These are phyloP conservation scores for Andalucia godoyi DNA, from an alignment of 78 protist genomes.

Conservation along the genomic window DNA sequence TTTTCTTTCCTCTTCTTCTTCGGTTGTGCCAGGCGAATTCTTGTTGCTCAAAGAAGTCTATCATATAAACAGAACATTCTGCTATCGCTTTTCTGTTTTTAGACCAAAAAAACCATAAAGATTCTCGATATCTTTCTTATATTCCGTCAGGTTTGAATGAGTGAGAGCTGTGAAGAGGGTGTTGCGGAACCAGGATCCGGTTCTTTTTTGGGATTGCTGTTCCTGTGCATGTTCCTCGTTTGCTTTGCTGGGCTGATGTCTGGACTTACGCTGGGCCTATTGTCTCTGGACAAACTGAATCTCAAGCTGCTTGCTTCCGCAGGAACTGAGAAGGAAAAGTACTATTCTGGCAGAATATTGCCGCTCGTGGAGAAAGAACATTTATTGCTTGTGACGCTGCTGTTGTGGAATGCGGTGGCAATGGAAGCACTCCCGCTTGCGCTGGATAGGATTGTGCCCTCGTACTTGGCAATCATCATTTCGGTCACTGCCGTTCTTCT, in stretches of 20 bases:
- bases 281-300: conserved; percentile 33
- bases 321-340: not conserved
- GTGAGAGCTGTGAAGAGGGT: too few species aligned
- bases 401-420: conserved; percentile 22
- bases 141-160: too few species aligned
- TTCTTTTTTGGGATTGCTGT: too few species aligned
- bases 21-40: too few species aligned
- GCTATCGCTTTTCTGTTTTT: too few species aligned
- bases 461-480: conserved; percentile 32
- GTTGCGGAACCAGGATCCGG: too few species aligned
- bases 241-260: conserved; percentile 48
- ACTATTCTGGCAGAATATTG: conserved; percentile 1
- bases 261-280: conserved; percentile 48
- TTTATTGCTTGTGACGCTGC: conserved; percentile 53
- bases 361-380: conserved; percentile 21
- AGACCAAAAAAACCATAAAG: too few species aligned
- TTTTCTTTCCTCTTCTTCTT: too few species aligned
- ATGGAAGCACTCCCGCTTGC: conserved; percentile 64
- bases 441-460: conserved; percentile 19
- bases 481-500: conserved; percentile 33
- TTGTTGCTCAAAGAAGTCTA: too few species aligned
- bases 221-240: too few species aligned
- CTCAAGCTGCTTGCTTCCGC: conserved; percentile 3
- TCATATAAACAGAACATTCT: too few species aligned
- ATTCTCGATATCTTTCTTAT: too few species aligned